Evolutionary conservation across 169 alveolate genomes (phyloP).

Genomic region (Plasmodium gonderi): DNA sequence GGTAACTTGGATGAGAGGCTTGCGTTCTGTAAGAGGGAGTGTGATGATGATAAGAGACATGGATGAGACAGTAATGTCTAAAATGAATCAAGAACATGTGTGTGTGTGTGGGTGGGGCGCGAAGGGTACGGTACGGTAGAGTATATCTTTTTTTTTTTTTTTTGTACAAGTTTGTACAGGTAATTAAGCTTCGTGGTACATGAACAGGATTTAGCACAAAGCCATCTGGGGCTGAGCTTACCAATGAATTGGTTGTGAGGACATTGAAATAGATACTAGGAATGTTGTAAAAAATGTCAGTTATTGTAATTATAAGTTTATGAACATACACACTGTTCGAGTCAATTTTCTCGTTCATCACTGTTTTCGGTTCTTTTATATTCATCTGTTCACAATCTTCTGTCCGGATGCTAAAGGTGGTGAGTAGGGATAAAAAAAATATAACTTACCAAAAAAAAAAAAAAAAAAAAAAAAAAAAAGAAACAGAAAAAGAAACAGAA

Average conservation of each 20-base stretch:
- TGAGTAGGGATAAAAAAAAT: not conserved
- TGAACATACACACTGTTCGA: conserved; percentile 15
- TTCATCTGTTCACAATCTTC: conserved; percentile 50
- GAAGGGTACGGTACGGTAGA: too few relatives aligned
- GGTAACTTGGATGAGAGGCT: conserved; percentile 44
- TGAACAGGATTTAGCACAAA: not conserved
- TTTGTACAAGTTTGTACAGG: too few relatives aligned
- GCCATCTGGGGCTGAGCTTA: not conserved
- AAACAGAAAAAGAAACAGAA: too few relatives aligned
- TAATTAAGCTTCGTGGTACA: too few relatives aligned
- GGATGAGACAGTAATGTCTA: not conserved
- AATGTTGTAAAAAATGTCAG: conserved; percentile 51
- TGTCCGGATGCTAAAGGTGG: conserved; percentile 16
- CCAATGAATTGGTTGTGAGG: conserved; percentile 6
- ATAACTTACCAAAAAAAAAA: not conserved
- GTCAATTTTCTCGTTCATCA: conserved; percentile 39
- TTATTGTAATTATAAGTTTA: conserved; percentile 18
- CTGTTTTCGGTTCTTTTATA: conserved; percentile 40
- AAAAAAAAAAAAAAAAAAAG: not conserved
- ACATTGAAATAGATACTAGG: conserved; percentile 42
- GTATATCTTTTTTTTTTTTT: too few relatives aligned
- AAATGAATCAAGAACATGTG: not conserved
- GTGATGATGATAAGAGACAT: too few relatives aligned
- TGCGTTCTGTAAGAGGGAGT: not conserved
- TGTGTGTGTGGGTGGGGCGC: not conserved